Evolutionary conservation across 192 early-diverging fungal genomes (phyloP).

Genomic region (Geosiphon pyriformis): DNA sequence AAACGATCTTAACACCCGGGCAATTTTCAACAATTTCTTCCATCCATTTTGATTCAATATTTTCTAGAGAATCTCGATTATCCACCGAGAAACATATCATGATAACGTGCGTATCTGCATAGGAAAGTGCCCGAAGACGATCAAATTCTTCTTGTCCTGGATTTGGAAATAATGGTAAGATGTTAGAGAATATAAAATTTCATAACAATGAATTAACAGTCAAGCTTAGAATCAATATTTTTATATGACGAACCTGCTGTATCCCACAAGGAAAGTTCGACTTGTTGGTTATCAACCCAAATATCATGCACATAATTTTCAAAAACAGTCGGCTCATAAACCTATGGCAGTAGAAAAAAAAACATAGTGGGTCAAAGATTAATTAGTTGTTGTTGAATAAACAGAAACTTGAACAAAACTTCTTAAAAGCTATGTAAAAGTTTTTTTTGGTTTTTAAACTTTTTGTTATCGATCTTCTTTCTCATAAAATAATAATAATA

Average conservation of each 20-base stretch:
- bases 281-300: conserved; percentile 29
- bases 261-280: conserved; percentile 39
- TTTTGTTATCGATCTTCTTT: no score
- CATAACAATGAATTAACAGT: background rate
- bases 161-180: no score
- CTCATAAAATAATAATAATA: background rate
- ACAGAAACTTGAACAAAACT: no score
- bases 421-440: no score
- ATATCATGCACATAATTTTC: conserved; percentile 38
- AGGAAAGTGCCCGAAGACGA: conserved; percentile 85
- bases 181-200: background rate
- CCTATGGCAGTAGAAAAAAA: conserved; percentile 17
- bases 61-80: conserved; percentile 74
- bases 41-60: conserved; percentile 76
- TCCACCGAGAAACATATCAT: conserved; percentile 90
- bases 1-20: conserved; percentile 71
- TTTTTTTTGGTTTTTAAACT: no score
- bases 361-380: background rate
- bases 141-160: conserved; percentile 93
- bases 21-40: conserved; percentile 85
- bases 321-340: conserved; percentile 42
- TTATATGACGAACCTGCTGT: conserved; percentile 29
- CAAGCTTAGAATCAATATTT: background rate
- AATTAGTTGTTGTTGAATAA: no score
- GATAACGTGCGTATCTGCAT: conserved; percentile 89